Percentiles rank a stretch among this genome's conserved stretches.
Evolutionary conservation across 2,329 filamentous ascomycete genomes (phyloP).

Genomic region (Aureobasidium sp.): DNA sequence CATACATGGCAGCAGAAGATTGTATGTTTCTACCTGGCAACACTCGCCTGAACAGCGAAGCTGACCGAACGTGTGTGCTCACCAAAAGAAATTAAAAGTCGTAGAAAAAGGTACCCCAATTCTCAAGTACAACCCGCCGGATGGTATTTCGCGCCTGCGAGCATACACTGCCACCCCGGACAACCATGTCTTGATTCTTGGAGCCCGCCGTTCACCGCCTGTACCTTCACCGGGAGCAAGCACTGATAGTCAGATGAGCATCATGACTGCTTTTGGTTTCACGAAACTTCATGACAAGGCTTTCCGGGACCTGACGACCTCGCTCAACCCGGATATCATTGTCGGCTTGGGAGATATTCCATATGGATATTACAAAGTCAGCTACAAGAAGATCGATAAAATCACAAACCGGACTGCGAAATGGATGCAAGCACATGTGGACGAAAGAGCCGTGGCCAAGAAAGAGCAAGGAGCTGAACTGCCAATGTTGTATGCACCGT

Average conservation of each 20-base stretch:
- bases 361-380: slow-evolving; percentile 36
- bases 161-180: slow-evolving; percentile 66
- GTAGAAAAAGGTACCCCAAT: slow-evolving; percentile 52
- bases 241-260: slow-evolving; percentile 52
- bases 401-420: slow-evolving; percentile 81
- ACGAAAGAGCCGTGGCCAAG: slow-evolving; percentile 7
- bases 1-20: slow-evolving; percentile 84
- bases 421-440: slow-evolving; percentile 66
- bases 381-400: slow-evolving; percentile 62
- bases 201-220: slow-evolving; percentile 67
- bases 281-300: slow-evolving; percentile 58
- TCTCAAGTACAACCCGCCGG: slow-evolving; percentile 38
- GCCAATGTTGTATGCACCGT: slow-evolving; percentile 52
- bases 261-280: slow-evolving; percentile 85
- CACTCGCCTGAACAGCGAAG: slow-evolving; percentile 12
- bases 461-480: background rate
- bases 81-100: slow-evolving; percentile 42
- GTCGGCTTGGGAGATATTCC: slow-evolving; percentile 70
- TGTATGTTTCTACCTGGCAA: slow-evolving; percentile 51
- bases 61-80: slow-evolving; percentile 31
- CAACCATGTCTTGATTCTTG: slow-evolving; percentile 60
- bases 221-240: slow-evolving; percentile 57
- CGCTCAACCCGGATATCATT: slow-evolving; percentile 70
- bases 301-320: slow-evolving; percentile 57
- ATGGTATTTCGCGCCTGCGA: slow-evolving; percentile 53